phyloP scores from a whole-genome alignment of 441 rosid genomes.

The Brassica balearica region DNA sequence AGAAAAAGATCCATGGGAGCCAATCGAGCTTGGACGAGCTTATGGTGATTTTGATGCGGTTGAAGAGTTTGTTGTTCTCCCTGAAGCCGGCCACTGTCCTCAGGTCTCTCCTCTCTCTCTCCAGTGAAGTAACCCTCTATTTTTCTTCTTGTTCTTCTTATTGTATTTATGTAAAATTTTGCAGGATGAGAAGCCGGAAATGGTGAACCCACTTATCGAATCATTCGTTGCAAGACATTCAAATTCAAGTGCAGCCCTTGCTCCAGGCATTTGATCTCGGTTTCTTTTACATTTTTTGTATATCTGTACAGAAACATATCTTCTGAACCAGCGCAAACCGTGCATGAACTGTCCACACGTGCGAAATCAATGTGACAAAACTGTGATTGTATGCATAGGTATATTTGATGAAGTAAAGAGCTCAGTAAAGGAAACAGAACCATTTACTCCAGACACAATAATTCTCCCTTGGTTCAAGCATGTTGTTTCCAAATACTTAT shows the following conservation, averaged over 20 bases:
- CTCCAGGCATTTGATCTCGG: slow-evolving; percentile 40
- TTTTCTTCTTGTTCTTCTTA: neutral
- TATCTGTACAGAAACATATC: slow-evolving; percentile 31
- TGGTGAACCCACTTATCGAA: slow-evolving; percentile 84
- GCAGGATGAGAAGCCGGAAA: slow-evolving; percentile 88
- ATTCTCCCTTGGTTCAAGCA: neutral
- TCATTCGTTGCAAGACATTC: slow-evolving; percentile 75
- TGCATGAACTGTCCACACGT: slow-evolving; percentile 15
- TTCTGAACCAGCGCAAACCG: neutral
- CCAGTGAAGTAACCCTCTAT: neutral
- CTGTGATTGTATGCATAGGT: neutral
- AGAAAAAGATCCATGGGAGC: slow-evolving; percentile 99
- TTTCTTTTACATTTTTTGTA: slow-evolving; percentile 10
- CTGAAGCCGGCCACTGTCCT: slow-evolving; percentile 91
- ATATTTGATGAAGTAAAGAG: neutral
- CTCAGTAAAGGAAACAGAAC: neutral
- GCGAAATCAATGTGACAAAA: slow-evolving; percentile 6
- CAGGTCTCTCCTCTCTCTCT: slow-evolving; percentile 55
- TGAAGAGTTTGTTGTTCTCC: slow-evolving; percentile 77
- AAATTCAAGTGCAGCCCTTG: slow-evolving; percentile 34
- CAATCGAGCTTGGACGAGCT: slow-evolving; percentile 83
- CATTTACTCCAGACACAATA: neutral
- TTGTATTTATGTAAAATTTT: slow-evolving; percentile 17
- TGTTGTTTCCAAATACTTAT: neutral
- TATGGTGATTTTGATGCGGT: slow-evolving; percentile 66